phyloP scores from a whole-genome alignment of 2,329 filamentous ascomycete species.

The Colletotrichum magnum region DNA sequence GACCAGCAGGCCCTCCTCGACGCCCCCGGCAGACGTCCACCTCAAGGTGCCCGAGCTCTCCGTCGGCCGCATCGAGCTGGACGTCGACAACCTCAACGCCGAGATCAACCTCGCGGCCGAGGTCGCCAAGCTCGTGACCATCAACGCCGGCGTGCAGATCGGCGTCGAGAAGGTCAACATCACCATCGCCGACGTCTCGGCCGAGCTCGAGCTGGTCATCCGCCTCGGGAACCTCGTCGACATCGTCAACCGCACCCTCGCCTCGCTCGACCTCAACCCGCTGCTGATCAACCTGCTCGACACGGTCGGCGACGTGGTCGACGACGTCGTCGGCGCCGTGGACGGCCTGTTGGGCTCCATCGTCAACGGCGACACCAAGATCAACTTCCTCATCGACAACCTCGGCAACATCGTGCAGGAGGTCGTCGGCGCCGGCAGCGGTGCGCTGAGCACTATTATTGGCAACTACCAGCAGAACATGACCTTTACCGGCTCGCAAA shows the following conservation, averaged over 20 bases:
- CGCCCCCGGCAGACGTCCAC: constrained; percentile 67
- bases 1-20: constrained; percentile 46
- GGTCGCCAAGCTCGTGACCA: constrained; percentile 69
- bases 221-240: constrained; percentile 72
- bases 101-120: constrained; percentile 73
- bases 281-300: constrained; percentile 70
- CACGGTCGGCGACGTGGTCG: constrained; percentile 66
- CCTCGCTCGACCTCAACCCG: constrained; percentile 72
- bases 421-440: constrained; percentile 62
- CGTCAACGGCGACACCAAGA: constrained; percentile 66
- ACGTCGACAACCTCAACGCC: constrained; percentile 70
- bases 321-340: constrained; percentile 68
- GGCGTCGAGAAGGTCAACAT: constrained; percentile 68
- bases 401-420: constrained; percentile 75
- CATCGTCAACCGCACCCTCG: constrained; percentile 73
- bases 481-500: constrained; percentile 60
- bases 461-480: constrained; percentile 72
- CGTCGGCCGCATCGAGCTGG: constrained; percentile 71
- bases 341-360: constrained; percentile 72
- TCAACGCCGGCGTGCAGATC: constrained; percentile 68
- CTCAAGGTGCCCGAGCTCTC: constrained; percentile 71
- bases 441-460: constrained; percentile 65
- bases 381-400: constrained; percentile 72
- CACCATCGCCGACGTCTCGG: constrained; percentile 72
- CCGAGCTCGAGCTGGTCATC: constrained; percentile 71